phyloP scores from a whole-genome alignment of 495 filamentous ascomycete genomes.

The Antarctomyces pellizariae region DNA sequence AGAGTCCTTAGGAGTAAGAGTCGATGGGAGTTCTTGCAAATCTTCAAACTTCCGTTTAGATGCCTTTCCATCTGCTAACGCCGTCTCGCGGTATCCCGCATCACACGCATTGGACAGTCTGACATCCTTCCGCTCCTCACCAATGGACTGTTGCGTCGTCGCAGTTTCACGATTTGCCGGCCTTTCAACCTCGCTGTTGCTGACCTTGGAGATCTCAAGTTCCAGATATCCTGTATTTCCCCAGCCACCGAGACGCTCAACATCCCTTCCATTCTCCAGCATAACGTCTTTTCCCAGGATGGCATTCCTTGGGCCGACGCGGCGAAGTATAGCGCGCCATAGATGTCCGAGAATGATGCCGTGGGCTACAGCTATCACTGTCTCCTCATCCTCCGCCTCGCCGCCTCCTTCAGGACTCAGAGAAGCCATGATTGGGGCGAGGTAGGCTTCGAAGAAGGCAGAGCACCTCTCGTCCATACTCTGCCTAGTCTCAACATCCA shows the following conservation, averaged over 20 bases:
- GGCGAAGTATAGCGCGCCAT: constrained; percentile 33
- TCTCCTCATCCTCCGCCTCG: constrained; percentile 7
- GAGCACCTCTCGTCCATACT: constrained; percentile 39
- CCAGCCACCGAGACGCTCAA: constrained; percentile 30
- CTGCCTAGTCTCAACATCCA: constrained; percentile 29
- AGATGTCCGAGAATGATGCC: constrained; percentile 52
- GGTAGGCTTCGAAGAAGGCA: constrained; percentile 33
- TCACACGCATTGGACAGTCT: too few species aligned
- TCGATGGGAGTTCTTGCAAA: too few species aligned
- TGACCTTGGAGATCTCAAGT: constrained; percentile 22
- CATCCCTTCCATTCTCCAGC: constrained; percentile 6
- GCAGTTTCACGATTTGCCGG: too few species aligned
- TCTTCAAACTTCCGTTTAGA: too few species aligned
- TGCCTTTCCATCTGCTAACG: too few species aligned
- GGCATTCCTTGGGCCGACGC: constrained; percentile 21
- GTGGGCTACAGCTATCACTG: constrained; percentile 51
- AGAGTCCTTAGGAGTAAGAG: too few species aligned
- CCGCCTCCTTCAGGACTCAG: too few species aligned
- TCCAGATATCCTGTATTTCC: constrained; percentile 42
- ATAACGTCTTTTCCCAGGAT: constrained; percentile 4
- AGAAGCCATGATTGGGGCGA: constrained; percentile 32
- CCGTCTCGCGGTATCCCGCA: too few species aligned
- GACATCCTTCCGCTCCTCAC: too few species aligned
- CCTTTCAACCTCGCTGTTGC: too few species aligned
- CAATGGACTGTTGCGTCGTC: too few species aligned